Evolutionary conservation across 495 filamentous ascomycete genomes (phyloP).

Genomic region (Aspergillus bertholletiae): DNA sequence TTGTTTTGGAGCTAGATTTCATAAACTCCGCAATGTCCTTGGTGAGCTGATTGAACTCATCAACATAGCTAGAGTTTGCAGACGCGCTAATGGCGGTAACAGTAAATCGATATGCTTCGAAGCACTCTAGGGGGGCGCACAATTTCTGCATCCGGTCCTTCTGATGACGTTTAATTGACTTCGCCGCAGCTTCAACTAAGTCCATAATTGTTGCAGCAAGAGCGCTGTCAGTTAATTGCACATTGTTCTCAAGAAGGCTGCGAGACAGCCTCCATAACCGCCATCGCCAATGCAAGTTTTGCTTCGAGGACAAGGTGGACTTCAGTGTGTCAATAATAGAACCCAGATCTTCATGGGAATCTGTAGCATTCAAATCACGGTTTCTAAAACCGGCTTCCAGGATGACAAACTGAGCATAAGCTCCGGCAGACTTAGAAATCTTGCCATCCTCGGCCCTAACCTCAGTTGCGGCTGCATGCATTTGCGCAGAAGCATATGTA

Average conservation of each 20-base stretch:
- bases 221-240: conserved; percentile 18
- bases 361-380: conserved; percentile 19
- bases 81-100: conserved; percentile 25
- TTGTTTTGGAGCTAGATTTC: conserved; percentile 23
- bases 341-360: conserved; percentile 22
- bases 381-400: conserved; percentile 35
- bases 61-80: conserved; percentile 11
- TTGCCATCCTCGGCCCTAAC: conserved; percentile 27
- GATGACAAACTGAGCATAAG: conserved; percentile 38
- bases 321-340: conserved; percentile 25
- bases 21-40: conserved; percentile 28
- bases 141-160: conserved; percentile 23
- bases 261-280: conserved; percentile 42
- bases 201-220: conserved; percentile 14
- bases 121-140: conserved; percentile 32
- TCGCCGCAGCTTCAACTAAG: conserved; percentile 24
- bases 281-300: conserved; percentile 43
- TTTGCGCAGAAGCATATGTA: conserved; percentile 27
- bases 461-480: conserved; percentile 29
- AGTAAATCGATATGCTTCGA: conserved; percentile 39
- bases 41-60: conserved; percentile 23
- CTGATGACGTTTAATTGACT: conserved; percentile 31
- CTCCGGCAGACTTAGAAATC: conserved; percentile 24
- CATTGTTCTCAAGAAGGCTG: conserved; percentile 31
- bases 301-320: conserved; percentile 32